A percentile compares a stretch with the other conserved stretches of the same genome.
phyloP scores from a whole-genome alignment of 805 yeast species.

The Wickerhamiella nectarea region DNA sequence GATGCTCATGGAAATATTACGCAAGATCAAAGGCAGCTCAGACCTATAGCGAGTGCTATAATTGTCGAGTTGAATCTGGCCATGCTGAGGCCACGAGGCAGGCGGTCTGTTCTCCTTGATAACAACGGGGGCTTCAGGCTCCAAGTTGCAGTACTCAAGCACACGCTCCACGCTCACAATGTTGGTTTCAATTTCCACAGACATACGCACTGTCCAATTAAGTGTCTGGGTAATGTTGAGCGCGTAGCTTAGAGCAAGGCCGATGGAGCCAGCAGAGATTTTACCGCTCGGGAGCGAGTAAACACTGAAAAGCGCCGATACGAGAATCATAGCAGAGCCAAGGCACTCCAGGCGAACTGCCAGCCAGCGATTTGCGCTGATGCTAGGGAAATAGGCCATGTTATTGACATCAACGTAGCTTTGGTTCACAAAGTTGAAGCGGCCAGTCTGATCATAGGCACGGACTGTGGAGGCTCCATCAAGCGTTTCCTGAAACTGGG shows the following conservation, averaged over 20 bases:
- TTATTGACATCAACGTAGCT: constrained; percentile 64
- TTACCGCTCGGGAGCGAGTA: constrained; percentile 51
- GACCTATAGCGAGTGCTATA: constrained; percentile 79
- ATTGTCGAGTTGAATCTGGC: constrained; percentile 50
- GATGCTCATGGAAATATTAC: constrained; percentile 48
- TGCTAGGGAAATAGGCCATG: constrained; percentile 84
- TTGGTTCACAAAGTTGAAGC: constrained; percentile 47
- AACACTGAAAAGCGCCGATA: constrained; percentile 74
- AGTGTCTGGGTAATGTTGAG: constrained; percentile 83
- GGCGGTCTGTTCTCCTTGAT: constrained; percentile 44
- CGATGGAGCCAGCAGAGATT: constrained; percentile 81
- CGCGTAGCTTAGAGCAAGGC: constrained; percentile 87
- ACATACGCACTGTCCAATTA: constrained; percentile 97
- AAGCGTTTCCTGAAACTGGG: constrained; percentile 70
- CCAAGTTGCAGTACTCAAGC: constrained; percentile 67
- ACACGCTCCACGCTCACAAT: constrained; percentile 94
- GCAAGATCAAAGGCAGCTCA: constrained; percentile 67
- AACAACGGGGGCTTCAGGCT: constrained; percentile 69
- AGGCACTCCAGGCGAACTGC: constrained; percentile 86
- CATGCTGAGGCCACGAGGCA: constrained; percentile 56
- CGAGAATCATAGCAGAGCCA: constrained; percentile 77
- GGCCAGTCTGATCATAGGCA: constrained; percentile 53
- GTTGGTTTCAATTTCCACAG: constrained; percentile 95
- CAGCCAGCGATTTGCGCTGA: constrained; percentile 92
- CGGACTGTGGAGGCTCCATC: constrained; percentile 65